Evolutionary conservation across 352 stramenopile genomes (phyloP).

Genomic region (Thalassiosira sp.): DNA sequence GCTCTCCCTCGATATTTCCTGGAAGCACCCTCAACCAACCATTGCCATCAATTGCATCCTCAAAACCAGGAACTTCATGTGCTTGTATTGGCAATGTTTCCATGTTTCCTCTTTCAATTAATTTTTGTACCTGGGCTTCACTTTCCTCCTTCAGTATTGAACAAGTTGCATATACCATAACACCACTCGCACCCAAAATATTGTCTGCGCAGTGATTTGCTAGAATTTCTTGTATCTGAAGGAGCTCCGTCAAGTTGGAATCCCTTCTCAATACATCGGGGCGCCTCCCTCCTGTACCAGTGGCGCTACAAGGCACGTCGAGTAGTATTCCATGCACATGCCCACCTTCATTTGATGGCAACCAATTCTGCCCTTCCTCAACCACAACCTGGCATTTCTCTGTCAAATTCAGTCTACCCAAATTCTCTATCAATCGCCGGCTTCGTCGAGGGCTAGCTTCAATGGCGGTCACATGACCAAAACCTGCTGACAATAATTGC

Average conservation of each 20-base stretch:
- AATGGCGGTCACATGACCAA: slow-evolving; percentile 71
- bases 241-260: slow-evolving; percentile 85
- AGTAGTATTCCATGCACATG: slow-evolving; percentile 89
- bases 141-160: slow-evolving; percentile 93
- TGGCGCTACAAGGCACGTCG: slow-evolving; percentile 78
- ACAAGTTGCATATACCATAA: slow-evolving; percentile 95
- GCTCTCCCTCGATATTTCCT: slow-evolving; percentile 50
- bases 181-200: slow-evolving; percentile 85
- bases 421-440: slow-evolving; percentile 67
- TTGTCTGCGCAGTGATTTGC: slow-evolving; percentile 67
- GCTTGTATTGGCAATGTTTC: slow-evolving; percentile 68
- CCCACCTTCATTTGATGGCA: slow-evolving; percentile 69
- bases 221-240: slow-evolving; percentile 81
- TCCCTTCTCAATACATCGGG: slow-evolving; percentile 84
- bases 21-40: slow-evolving; percentile 78
- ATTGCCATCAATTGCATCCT: slow-evolving; percentile 75
- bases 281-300: slow-evolving; percentile 69
- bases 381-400: slow-evolving; percentile 85
- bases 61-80: slow-evolving; percentile 77
- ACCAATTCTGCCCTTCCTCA: slow-evolving; percentile 75
- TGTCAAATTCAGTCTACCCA: slow-evolving; percentile 84
- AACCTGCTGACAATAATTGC: slow-evolving; percentile 89
- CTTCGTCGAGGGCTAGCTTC: slow-evolving; percentile 61
- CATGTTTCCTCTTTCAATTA: slow-evolving; percentile 58
- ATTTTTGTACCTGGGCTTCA: slow-evolving; percentile 83